Base-by-base conservation (phyloP, 164 flowering plant genomes). In the Stephania japonica region DNA sequence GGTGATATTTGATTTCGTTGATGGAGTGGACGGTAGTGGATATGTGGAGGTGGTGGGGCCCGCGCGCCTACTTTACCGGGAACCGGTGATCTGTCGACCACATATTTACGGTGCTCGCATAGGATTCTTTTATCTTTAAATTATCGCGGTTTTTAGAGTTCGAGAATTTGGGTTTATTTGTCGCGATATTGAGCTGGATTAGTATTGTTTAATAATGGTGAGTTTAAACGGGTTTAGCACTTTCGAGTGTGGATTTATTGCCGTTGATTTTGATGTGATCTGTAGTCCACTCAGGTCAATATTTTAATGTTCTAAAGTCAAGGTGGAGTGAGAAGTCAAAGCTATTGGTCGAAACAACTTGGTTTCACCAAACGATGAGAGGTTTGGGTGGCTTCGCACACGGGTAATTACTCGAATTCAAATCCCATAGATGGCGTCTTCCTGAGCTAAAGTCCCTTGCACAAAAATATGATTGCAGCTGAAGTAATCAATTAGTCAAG, bases 31-130 rank as follows among this genome's bases (percentile, higher is more conserved):
- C 73, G 25, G 16, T 12, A 38, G 32, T 24, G 21, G 42, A 10
- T 69, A 23, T 19, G 18, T 12, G 14, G 61, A 53, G 16, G 12
- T 59, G 44, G 73, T 62, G 73, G 70, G 75, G 18, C 75, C 62
- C 44, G 62, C 47, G 47, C 42, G 61, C 10, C 43, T 1, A n/a
- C 32, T 67, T 73, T 66, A 73, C 70, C 65, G 70, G 63, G 18
- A 50, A 73, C 75, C 66, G 70, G 64, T 67, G 19, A 32, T 68
- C 67, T 68, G 66, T 68, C 53, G 19, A 74, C 71, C 23, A 68
- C 71, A 74, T 16, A 32, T 64, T 73, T 63, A 67, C 64, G 9
- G 41, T 27, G 69, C 50, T 42, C 66, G 32, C 47, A 41, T 42
- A 23, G 50, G 50, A 21, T 68, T 68, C 70, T 68, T 6, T 5